phyloP scores from a whole-genome alignment of 345 rosid genomes.

The Camelina laxa region DNA sequence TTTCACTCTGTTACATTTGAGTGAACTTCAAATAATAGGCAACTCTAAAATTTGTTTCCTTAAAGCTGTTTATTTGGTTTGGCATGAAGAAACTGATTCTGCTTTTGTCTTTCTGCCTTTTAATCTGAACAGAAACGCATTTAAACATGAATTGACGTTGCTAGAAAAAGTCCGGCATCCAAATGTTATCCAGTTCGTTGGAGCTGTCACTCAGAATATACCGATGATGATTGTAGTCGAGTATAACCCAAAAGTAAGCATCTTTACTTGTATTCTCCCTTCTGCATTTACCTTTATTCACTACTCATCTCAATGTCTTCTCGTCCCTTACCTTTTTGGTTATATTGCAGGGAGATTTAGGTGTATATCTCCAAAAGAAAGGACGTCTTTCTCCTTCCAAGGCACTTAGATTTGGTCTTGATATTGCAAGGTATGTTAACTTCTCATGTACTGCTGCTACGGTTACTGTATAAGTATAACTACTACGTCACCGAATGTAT shows the following conservation, averaged over 20 bases:
- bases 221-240: slow-evolving; percentile 98
- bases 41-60: not conserved
- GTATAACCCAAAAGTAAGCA: slow-evolving; percentile 78
- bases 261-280: slow-evolving; percentile 25
- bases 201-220: slow-evolving; percentile 93
- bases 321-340: not conserved
- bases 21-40: slow-evolving; percentile 7
- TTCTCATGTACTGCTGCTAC: not conserved
- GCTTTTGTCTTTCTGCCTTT: slow-evolving; percentile 25
- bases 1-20: not conserved
- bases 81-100: slow-evolving; percentile 13
- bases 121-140: slow-evolving; percentile 64
- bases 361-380: slow-evolving; percentile 76
- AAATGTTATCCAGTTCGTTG: slow-evolving; percentile 92
- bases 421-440: slow-evolving; percentile 75
- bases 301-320: not conserved
- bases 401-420: slow-evolving; percentile 79
- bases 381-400: slow-evolving; percentile 87
- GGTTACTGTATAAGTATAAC: not conserved
- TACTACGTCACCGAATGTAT: not conserved
- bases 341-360: slow-evolving; percentile 75
- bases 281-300: slow-evolving; percentile 5
- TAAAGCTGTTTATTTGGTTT: slow-evolving; percentile 1
- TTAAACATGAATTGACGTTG: slow-evolving; percentile 77
- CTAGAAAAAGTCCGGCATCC: slow-evolving; percentile 94